Evolutionary conservation across 139 green algal species (phyloP), one percentile per base, ranked within the genome.

Genomic region (Edaphochlamys debaryana): DNA sequence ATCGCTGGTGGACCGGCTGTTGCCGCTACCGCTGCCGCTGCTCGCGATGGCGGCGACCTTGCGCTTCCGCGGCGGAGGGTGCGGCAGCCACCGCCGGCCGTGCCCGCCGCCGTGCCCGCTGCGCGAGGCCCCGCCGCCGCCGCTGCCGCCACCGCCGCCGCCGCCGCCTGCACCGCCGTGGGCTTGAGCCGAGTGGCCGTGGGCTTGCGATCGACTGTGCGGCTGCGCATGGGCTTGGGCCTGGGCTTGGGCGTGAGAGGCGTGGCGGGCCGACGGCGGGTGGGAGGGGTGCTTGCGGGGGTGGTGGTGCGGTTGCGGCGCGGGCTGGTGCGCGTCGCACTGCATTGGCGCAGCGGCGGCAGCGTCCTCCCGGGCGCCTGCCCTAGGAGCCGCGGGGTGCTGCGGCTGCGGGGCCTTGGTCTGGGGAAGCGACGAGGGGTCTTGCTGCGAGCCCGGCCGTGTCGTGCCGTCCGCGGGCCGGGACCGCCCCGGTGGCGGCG

Each of bases 31-130:
- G 22, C 76, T 82, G 37, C 37, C 62, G 15, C 63, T 73, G 23
- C 76, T 32, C 9, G 29, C 76, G 23, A 82, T 19, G 13, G 63
- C 19, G 9, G 76, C 76, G 1, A 73, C 76, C 76, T 82, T 82
- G 27, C 76, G 63, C 62, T 73, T 82, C 3, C 76, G 62, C 0
- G 41, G 38, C 38, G 38, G 67, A 0, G 37, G 67, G 25, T 8
- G 7, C 6, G 15, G n/a, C n/a, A n/a, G n/a, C n/a, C n/a, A n/a
- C n/a, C n/a, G n/a, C n/a, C n/a, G n/a, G n/a, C n/a, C n/a, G n/a
- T n/a, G n/a, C n/a, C n/a, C n/a, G n/a, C n/a, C n/a, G n/a, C n/a
- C n/a, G n/a, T n/a, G n/a, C n/a, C n/a, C n/a, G n/a, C n/a, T n/a
- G n/a, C n/a, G n/a, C n/a, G n/a, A n/a, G n/a, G n/a, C n/a, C n/a